These are phyloP conservation scores for Gastrolobium villosum DNA, from an alignment of 306 rosid species.

Conservation along the genomic window DNA sequence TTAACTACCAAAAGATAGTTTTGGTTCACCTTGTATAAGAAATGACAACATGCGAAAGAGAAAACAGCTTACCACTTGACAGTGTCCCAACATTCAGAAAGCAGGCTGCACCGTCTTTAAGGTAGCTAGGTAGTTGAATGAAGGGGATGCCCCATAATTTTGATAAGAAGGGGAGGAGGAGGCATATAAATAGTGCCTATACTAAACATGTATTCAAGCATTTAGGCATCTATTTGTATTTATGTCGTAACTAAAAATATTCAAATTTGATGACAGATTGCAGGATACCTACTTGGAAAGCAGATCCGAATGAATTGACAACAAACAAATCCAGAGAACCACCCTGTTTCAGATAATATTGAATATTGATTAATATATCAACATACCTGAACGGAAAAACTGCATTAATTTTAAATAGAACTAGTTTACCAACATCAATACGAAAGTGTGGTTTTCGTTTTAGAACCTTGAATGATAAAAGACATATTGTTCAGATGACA, in stretches of 20 bases:
- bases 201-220: conserved; percentile 44
- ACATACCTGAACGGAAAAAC: conserved; percentile 16
- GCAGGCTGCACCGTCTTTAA: conserved; percentile 92
- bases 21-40: background rate
- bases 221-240: conserved; percentile 33
- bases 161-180: conserved; percentile 87
- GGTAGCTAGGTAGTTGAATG: conserved; percentile 79
- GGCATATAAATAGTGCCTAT: conserved; percentile 84
- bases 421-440: conserved; percentile 36
- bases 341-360: conserved; percentile 70
- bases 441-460: conserved; percentile 25
- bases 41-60: conserved; percentile 13
- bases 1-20: background rate
- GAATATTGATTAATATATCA: conserved; percentile 36
- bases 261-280: conserved; percentile 28
- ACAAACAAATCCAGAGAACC: conserved; percentile 84
- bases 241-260: background rate
- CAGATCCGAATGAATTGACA: conserved; percentile 94
- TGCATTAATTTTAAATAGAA: conserved; percentile 21
- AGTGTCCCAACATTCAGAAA: conserved; percentile 75
- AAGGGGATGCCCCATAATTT: conserved; percentile 92
- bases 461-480: conserved; percentile 5
- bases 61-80: conserved; percentile 67
- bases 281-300: conserved; percentile 76
- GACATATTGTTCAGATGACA: conserved; percentile 25